A percentile compares a stretch with the other conserved stretches of the same genome.
phyloP scores from a whole-genome alignment of 441 rosid genomes.

The Theobroma grandiflorum region DNA sequence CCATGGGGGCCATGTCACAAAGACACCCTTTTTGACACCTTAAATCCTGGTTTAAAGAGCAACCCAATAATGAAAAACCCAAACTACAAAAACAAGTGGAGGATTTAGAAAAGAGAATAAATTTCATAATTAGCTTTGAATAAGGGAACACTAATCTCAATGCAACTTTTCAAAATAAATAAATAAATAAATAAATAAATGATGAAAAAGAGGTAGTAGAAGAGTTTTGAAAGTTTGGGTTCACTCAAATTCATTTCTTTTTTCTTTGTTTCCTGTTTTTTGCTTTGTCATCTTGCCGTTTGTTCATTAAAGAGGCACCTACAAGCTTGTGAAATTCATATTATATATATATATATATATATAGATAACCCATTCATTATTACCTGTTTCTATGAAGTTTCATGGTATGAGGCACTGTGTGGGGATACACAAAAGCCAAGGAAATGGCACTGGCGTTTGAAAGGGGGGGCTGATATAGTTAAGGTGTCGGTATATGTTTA shows the following conservation, averaged over 20 bases:
- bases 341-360: not conserved
- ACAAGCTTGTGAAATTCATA: not conserved
- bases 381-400: not conserved
- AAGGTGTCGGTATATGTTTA: constrained; percentile 7
- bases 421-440: not conserved
- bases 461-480: not conserved
- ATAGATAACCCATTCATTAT: not conserved
- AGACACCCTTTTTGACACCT: not conserved
- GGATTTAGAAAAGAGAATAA: constrained; percentile 12
- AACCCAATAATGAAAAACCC: constrained; percentile 6
- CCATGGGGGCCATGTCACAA: not conserved
- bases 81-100: constrained; percentile 20
- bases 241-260: not conserved
- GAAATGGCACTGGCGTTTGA: not conserved
- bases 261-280: not conserved
- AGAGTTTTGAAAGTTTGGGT: not conserved
- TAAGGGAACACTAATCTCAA: constrained; percentile 28
- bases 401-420: not conserved
- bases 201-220: constrained; percentile 22
- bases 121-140: constrained; percentile 30
- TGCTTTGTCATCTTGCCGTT: constrained; percentile 24
- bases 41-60: not conserved
- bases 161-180: constrained; percentile 23
- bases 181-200: not conserved
- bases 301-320: constrained; percentile 10